phyloP scores from a whole-genome alignment of 2,329 filamentous ascomycete genomes.

The Dothideomycetes sp. region DNA sequence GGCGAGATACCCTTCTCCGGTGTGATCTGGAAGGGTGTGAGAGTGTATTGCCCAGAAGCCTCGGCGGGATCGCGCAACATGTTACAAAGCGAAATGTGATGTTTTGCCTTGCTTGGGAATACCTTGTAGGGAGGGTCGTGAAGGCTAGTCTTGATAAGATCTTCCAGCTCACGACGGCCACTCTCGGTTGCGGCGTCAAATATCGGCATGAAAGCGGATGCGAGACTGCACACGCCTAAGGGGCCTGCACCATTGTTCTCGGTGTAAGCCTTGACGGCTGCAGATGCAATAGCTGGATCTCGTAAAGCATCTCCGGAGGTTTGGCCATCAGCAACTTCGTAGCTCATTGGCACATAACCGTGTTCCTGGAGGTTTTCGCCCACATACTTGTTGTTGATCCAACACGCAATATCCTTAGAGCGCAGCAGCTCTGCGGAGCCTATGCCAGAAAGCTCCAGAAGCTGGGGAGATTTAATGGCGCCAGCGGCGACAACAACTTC shows the following conservation, averaged over 20 bases:
- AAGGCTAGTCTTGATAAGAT: not conserved
- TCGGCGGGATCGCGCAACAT: not conserved
- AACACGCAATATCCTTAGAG: slow-evolving; percentile 27
- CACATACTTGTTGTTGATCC: slow-evolving; percentile 8
- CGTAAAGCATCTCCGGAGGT: not conserved
- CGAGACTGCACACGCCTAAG: not conserved
- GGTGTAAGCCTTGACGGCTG: not conserved
- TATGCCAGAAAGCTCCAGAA: slow-evolving; percentile 29
- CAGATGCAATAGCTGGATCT: not conserved
- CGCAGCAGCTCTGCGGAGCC: slow-evolving; percentile 28
- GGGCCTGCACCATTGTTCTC: not conserved
- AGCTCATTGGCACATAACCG: slow-evolving; percentile 26
- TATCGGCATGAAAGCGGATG: not conserved
- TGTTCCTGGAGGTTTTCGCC: slow-evolving; percentile 13
- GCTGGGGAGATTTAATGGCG: slow-evolving; percentile 24
- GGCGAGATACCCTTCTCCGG: not conserved
- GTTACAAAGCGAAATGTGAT: not conserved
- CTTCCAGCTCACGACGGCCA: not conserved
- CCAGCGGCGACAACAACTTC: slow-evolving; percentile 23
- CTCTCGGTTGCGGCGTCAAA: not conserved
- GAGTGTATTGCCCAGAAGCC: not conserved
- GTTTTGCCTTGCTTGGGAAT: not conserved
- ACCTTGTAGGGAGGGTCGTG: not conserved
- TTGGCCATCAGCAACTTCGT: not conserved
- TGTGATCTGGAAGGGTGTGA: not conserved